Evolutionary conservation across 441 rosid genomes (phyloP), one percentile per base, ranked within the genome.

Genomic region (Eruca vesicaria): DNA sequence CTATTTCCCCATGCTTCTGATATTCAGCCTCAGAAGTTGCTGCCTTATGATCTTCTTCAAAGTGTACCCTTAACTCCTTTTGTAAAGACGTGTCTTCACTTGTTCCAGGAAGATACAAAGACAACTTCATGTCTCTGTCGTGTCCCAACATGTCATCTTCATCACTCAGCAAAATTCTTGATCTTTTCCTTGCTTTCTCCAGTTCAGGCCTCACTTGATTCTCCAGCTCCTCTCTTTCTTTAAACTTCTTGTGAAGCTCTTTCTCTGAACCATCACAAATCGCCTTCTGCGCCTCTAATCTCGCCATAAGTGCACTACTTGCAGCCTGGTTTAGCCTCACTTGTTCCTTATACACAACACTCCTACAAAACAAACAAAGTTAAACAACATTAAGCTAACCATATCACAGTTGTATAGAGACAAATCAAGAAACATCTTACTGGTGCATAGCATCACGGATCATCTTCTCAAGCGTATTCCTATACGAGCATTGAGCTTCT

Each of bases 401-500:
- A 65, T 41, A 43, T 72, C 0, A 19, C 18, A 11, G 10, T 19
- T 32, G 62, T 60, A 20, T 50, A 8, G 31, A 36, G 69, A 14
- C n/a, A 16, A 59, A 38, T 23, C 26, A 18, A 19, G 31, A 43
- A 11, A 12, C 29, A 23, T 63, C 97, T 86, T 88, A 95, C 98
- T 93, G 98, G 86, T 95, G 99, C 98, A 95, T 91, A 16, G 99
- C 99, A 79, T 95, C 96, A 3, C 96, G 88, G 68, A 95, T 93
- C 99, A 96, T 93, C 87, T 91, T 96, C 89, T 93, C 97, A 0
- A 93, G 86, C 85, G 86, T 87, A 18, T 79, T 82, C 68, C 95
- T 83, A 31, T 96, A 90, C 0, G 99, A 91, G 74, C 95, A 87
- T 70, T 96, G 99, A 60, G 98, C 87, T 85, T 95, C 98, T n/a